phyloP scores from a whole-genome alignment of 768 basidiomycete genomes.

The Coprinopsis strossmayeri region DNA sequence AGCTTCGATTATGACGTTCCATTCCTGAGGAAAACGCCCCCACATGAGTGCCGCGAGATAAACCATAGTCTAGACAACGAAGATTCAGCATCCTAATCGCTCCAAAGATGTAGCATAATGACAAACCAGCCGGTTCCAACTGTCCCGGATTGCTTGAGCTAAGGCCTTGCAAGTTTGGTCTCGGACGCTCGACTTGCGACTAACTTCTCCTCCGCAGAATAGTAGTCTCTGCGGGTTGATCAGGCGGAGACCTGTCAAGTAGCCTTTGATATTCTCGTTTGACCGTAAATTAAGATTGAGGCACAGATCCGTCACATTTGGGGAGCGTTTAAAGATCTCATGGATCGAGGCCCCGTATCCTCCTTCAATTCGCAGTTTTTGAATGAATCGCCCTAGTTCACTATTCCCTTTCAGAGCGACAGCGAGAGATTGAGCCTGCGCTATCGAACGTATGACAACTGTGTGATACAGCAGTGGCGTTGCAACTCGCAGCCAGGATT shows the following conservation, averaged over 20 bases:
- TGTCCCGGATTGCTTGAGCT: too few relatives aligned
- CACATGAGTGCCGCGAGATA: too few relatives aligned
- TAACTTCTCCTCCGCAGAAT: too few relatives aligned
- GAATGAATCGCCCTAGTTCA: constrained; percentile 16
- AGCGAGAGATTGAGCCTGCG: constrained; percentile 17
- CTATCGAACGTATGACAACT: constrained; percentile 18
- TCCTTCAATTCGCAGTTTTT: constrained; percentile 20
- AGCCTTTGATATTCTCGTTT: constrained; percentile 2
- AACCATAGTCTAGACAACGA: too few relatives aligned
- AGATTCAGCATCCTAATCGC: too few relatives aligned
- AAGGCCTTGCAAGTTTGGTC: too few relatives aligned
- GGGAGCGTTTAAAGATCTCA: background rate
- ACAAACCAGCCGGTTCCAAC: too few relatives aligned
- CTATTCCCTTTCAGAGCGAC: constrained; percentile 11
- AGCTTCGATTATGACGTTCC: too few relatives aligned
- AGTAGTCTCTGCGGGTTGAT: background rate
- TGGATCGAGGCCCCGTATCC: constrained; percentile 9
- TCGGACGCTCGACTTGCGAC: too few relatives aligned
- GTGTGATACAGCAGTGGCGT: constrained; percentile 20
- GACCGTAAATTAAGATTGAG: constrained; percentile 2
- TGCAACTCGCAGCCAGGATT: constrained; percentile 18
- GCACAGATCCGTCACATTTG: constrained; percentile 1
- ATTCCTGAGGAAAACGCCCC: too few relatives aligned
- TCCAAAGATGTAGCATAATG: too few relatives aligned
- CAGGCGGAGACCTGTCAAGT: background rate